phyloP scores from a whole-genome alignment of 2,329 filamentous ascomycete genomes.

The Sporothrix brasiliensis region DNA sequence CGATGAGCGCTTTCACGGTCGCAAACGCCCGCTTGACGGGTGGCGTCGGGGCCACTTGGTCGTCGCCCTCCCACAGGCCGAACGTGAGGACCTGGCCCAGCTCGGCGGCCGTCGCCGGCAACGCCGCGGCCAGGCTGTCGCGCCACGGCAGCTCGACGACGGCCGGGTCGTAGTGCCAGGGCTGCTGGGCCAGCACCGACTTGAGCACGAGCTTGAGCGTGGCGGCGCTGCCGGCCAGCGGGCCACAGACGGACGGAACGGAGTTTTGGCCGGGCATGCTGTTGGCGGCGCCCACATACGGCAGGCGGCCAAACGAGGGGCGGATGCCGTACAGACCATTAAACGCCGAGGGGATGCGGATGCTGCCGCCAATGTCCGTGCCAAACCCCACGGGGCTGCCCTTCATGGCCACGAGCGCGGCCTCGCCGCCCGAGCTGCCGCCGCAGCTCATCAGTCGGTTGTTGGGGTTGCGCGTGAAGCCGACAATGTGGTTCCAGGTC shows the following conservation, averaged over 20 bases:
- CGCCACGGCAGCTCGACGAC: conserved; percentile 69
- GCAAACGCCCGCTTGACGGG: conserved; percentile 59
- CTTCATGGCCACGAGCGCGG: conserved; percentile 42
- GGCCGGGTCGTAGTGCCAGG: conserved; percentile 68
- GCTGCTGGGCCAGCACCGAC: conserved; percentile 58
- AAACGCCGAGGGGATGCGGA: conserved; percentile 41
- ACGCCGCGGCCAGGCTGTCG: conserved; percentile 42
- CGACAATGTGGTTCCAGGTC: conserved; percentile 45
- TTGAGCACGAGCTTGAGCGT: conserved; percentile 58
- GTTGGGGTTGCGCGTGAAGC: conserved; percentile 43
- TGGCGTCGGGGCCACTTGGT: conserved; percentile 55
- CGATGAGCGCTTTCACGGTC: conserved; percentile 53
- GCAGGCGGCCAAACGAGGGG: conserved; percentile 39
- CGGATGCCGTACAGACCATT: conserved; percentile 42
- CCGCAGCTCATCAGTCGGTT: conserved; percentile 44
- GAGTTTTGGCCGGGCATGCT: conserved; percentile 59
- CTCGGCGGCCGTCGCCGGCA: neutral
- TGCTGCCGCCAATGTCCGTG: conserved; percentile 43
- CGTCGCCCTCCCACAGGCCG: conserved; percentile 58
- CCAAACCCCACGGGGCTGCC: conserved; percentile 44
- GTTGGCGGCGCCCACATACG: conserved; percentile 37
- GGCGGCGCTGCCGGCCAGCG: conserved; percentile 59
- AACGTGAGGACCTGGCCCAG: conserved; percentile 51
- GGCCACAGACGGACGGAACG: conserved; percentile 59
- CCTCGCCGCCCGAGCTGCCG: conserved; percentile 47